Base-by-base conservation (phyloP, 495 filamentous ascomycete genomes). In the Hypomontagnella submonticulosa region DNA sequence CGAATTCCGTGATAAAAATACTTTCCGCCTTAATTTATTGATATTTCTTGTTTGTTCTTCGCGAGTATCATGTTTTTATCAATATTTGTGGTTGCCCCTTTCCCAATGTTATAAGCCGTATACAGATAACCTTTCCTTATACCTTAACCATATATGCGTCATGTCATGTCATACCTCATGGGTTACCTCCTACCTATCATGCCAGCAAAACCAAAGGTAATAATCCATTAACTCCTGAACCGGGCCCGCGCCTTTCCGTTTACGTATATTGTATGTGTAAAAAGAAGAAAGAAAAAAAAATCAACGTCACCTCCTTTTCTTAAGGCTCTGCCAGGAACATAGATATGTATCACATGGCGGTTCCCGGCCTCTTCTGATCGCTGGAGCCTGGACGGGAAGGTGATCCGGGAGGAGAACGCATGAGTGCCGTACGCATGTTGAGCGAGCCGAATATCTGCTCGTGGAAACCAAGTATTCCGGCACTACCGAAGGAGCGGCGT, bases 401-500 rank as follows among this genome's bases (percentile, higher is more conserved):
- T 27, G 23, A 27, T 27, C 42, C 36, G 4, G 60, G 36, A 34
- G 54, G 66, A n/a, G 55, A 51, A 11, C 60, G 65, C 52, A 70
- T 61, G 19, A 79, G 63, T 13, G 76, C 73, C 3, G 73, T 59
- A 23, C 77, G 69, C 32, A 81, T 42, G 2, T 71, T 76, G 12
- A 80, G 43, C 11, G 74, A 70, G 9, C 66, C 64, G 40, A 71
- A 67, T 19, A 69, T 68, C 34, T 70, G 63, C 57, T 79, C 76
- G 38, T 72, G 68, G 33, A 80, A 70, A 20, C 79, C 79, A 1
- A 81, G 73, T 32, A 76, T 72, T 44, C 77, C 75, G 6, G 78
- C 77, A 30, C 75, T 79, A 36, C 73, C 75, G 12, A 75, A 75
- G 0, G 71, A 70, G 33, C 54, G 49, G 52, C 37, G 43, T 5